A percentile compares a stretch with the other conserved stretches of the same genome.
phyloP scores from a whole-genome alignment of 202 grass and related monocot genomes.

The Sporobolus alterniflorus region DNA sequence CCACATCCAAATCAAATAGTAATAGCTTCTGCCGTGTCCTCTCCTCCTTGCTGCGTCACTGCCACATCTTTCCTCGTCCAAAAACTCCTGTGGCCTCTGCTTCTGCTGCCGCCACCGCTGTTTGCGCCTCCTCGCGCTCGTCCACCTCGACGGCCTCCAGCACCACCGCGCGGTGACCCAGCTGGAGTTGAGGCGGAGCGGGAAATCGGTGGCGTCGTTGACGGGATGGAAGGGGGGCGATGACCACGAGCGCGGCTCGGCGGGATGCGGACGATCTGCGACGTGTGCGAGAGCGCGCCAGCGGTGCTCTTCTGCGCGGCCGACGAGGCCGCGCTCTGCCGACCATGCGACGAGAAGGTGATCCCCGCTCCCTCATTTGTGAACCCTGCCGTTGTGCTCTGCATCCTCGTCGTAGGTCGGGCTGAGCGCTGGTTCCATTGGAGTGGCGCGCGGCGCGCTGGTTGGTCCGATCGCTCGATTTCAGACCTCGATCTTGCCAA shows the following conservation, averaged over 20 bases:
- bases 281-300: slow-evolving; percentile 93
- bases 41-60: slow-evolving; percentile 25
- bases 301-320: slow-evolving; percentile 98
- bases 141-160: no score
- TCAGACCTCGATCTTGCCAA: not conserved
- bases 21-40: slow-evolving; percentile 8
- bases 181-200: not conserved
- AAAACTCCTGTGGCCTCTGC: not conserved
- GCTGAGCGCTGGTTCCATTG: not conserved
- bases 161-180: not conserved
- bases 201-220: slow-evolving; percentile 1
- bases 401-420: slow-evolving; percentile 13
- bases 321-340: slow-evolving; percentile 94
- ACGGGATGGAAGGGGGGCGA: slow-evolving; percentile 32
- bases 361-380: not conserved
- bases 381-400: not conserved
- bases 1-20: slow-evolving; percentile 46
- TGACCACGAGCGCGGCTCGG: slow-evolving; percentile 2
- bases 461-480: not conserved
- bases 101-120: not conserved
- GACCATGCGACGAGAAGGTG: slow-evolving; percentile 92
- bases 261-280: slow-evolving; percentile 97
- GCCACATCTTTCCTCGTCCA: slow-evolving; percentile 31
- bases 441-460: not conserved
- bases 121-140: not conserved